Evolutionary conservation across 306 rosid species (phyloP).

Genomic region (Albizia julibrissin): DNA sequence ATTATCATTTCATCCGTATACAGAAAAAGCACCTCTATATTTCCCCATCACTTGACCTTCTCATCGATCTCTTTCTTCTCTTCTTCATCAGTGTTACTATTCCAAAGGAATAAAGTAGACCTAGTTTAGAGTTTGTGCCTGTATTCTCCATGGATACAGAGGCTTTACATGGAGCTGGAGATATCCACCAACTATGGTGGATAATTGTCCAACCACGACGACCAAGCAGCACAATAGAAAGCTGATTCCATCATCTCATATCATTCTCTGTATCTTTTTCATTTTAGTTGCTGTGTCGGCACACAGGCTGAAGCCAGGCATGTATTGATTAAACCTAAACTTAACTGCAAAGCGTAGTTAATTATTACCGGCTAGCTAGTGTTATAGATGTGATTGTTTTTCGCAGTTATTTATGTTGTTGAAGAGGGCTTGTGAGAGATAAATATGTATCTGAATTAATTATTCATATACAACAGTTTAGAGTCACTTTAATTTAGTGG

Average conservation of each 20-base stretch:
- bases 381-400: background rate
- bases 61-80: background rate
- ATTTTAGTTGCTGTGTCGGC: conserved; percentile 34
- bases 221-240: conserved; percentile 22
- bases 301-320: conserved; percentile 75
- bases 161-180: conserved; percentile 4
- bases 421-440: conserved; percentile 1
- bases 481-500: background rate
- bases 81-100: background rate
- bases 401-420: background rate
- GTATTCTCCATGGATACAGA: conserved; percentile 28
- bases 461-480: background rate
- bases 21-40: conserved; percentile 8
- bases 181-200: conserved; percentile 35
- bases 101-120: background rate
- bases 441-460: background rate
- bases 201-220: conserved; percentile 8
- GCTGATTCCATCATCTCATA: conserved; percentile 4
- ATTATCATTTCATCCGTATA: conserved; percentile 24
- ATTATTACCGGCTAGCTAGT: background rate
- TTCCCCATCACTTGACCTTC: conserved; percentile 20
- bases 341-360: background rate
- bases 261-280: background rate
- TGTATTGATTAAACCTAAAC: conserved; percentile 35
- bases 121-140: background rate